These are phyloP conservation scores for Castanopsis chinensis DNA, from an alignment of 306 rosid species.

Conservation along the genomic window DNA sequence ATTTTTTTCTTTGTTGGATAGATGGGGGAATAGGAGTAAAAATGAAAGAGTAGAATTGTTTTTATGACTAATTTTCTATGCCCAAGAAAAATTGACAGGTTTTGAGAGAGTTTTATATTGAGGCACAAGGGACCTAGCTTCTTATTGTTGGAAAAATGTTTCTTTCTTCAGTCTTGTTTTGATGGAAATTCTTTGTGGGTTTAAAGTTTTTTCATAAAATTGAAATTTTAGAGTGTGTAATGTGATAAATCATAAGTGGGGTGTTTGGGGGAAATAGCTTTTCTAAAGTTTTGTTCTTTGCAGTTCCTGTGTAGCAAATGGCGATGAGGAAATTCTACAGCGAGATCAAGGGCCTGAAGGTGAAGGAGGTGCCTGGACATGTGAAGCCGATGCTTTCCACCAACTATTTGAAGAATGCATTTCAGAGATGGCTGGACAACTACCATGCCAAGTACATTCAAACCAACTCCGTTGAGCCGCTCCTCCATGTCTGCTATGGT, in stretches of 20 bases:
- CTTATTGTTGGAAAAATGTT: not conserved
- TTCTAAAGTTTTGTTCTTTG: not conserved
- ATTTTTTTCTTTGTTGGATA: not conserved
- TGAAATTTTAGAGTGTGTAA: not conserved
- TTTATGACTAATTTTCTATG: not conserved
- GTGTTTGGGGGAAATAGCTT: not conserved
- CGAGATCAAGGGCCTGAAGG: constrained; percentile 69
- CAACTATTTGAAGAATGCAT: constrained; percentile 40
- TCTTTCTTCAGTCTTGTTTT: not conserved
- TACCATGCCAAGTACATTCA: constrained; percentile 78
- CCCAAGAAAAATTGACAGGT: no score
- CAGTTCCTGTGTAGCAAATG: constrained; percentile 32
- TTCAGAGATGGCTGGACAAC: constrained; percentile 56
- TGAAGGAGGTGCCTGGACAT: constrained; percentile 55
- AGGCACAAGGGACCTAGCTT: not conserved
- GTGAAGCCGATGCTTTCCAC: constrained; percentile 68
- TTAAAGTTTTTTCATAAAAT: not conserved
- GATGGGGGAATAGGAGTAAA: not conserved
- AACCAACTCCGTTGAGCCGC: constrained; percentile 60
- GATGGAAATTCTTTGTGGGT: not conserved
- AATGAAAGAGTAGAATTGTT: not conserved
- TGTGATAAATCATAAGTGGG: not conserved
- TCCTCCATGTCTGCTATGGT: constrained; percentile 68
- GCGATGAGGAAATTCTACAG: constrained; percentile 64
- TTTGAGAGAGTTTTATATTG: not conserved